Evolutionary conservation across 352 stramenopile genomes (phyloP), one percentile per base, ranked within the genome.

Genomic region (Phytophthora kernoviae): DNA sequence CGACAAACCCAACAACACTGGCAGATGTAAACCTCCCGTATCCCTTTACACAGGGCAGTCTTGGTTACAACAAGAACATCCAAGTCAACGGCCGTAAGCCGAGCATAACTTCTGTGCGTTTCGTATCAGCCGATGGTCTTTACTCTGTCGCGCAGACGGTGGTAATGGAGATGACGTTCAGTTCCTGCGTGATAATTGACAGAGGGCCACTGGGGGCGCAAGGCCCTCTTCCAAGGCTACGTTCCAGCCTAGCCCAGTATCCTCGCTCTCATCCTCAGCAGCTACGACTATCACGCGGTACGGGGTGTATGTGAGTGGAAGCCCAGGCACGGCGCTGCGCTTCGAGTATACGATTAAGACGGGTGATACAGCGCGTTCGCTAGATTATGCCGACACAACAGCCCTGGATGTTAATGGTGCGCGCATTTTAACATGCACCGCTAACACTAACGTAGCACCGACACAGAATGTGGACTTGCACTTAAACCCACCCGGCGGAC

Each of bases 301-400:
- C 44, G 87, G 61, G 1, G 14, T 51, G 2, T 94, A 91, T 27
- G 62, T 87, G 14, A 78, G 83, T 22, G 81, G 79, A 4, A 88
- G 77, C 42, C 67, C 73, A 1, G 65, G 77, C 21, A 63, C 61
- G 0, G 76, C 61, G 7, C 40, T 96, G 18, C 71, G 79, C 1
- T 96, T 96, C 20, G 69, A 91, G 54, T 96, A 94, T 56, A 79
- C 62, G 1, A 70, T 96, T 5, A 70, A 86, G 41, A 91, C 81
- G 2, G 87, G 85, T 15, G 87, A 96, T 43, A 87, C 76, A 4
- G 53, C 84, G 0, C 64, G 50, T 4, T 68, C 84, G 36, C 53
- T 95, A 7, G 87, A 95, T 26, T 95, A 95, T 50, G 72, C 81
- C 0, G 68, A 63, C 27, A 79, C 79, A 4, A 61, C 66, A 2